Base-by-base conservation (phyloP, 305 asterid genomes). In the Plantago lanceolata region DNA sequence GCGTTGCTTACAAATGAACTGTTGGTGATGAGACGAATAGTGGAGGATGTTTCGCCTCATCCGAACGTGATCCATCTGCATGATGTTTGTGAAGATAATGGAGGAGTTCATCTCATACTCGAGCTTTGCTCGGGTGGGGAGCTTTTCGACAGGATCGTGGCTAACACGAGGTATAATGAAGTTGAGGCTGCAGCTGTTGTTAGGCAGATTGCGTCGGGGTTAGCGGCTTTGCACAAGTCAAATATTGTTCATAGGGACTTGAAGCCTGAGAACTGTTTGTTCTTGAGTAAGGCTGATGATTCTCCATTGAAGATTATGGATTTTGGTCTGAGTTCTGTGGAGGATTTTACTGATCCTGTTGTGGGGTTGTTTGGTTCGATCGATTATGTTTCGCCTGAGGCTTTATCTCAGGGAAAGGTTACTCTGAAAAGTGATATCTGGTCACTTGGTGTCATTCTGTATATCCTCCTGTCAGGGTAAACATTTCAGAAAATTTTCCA, bases 381-480 rank as follows among this genome's bases (percentile, higher is more conserved):
- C 8, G 95, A 89, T 70, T 89, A 86, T 61, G 95, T 89, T 15
- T 86, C 96, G 4, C 95, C 95, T 0, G 96, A 89, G 79, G 96
- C 86, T 20, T 84, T 86, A 28, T 79, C 90, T 0, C 75, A 76
- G 2, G 83, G 47, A 18, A 73, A 57, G 64, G 68, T 89, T 14
- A 84, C 89, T 15, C 50, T 76, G 1, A 89, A 86, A 69, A 81
- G 78, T 65, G 96, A 89, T 75, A 76, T 86, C 11, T 89, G 96
- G 95, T 81, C 96, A 19, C 89, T 89, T 26, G 95, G 90, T 56
- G 92, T 89, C 48, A 84, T 89, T 70, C 81, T 89, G 19, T 89
- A 89, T 71, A 86, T 89, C 66, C 92, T 89, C 13, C 93, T 89
- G 20, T 89, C 96, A n/a, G 96, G 96, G 95, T 88, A 44, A 60